A percentile compares a stretch with the other conserved stretches of the same genome.
Evolutionary conservation across 1,139 yeast species (phyloP).

Genomic region (Kluyveromyces sp.): DNA sequence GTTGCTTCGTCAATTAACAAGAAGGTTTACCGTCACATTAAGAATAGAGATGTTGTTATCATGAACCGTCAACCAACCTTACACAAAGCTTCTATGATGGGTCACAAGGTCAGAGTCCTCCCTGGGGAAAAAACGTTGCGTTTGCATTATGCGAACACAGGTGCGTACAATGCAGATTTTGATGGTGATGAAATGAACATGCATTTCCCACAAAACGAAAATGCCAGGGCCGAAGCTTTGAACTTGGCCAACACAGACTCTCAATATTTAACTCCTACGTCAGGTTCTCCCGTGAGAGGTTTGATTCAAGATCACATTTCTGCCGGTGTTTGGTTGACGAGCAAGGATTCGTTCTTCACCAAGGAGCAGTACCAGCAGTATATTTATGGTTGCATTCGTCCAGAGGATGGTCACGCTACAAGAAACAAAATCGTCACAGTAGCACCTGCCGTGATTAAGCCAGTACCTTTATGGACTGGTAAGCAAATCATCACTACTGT

Average conservation of each 20-base stretch:
- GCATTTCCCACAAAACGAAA: slow-evolving; percentile 99
- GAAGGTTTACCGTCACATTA: slow-evolving; percentile 89
- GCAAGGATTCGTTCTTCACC: slow-evolving; percentile 83
- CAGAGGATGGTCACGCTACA: slow-evolving; percentile 96
- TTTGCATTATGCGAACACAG: slow-evolving; percentile 96
- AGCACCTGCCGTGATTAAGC: slow-evolving; percentile 86
- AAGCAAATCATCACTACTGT: slow-evolving; percentile 94
- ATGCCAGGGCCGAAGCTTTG: slow-evolving; percentile 94
- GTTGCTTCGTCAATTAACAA: slow-evolving; percentile 61
- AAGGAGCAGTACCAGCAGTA: slow-evolving; percentile 91
- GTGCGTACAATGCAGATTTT: slow-evolving; percentile 98
- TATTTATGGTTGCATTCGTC: slow-evolving; percentile 88
- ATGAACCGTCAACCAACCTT: slow-evolving; percentile 99
- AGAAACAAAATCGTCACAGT: slow-evolving; percentile 65
- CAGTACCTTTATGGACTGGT: slow-evolving; percentile 96
- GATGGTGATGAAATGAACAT: slow-evolving; percentile 99
- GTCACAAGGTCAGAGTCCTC: slow-evolving; percentile 92
- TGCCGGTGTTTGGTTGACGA: slow-evolving; percentile 98
- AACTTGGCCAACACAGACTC: slow-evolving; percentile 94
- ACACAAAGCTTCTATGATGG: slow-evolving; percentile 99
- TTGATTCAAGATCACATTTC: slow-evolving; percentile 97
- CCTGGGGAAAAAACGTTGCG: slow-evolving; percentile 97
- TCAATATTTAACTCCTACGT: slow-evolving; percentile 95
- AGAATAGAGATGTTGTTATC: slow-evolving; percentile 88
- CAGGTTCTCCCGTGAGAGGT: slow-evolving; percentile 98